A percentile compares a stretch with the other conserved stretches of the same genome.
phyloP scores from a whole-genome alignment of 371 early-diverging fungal genomes.

The Rhizopus microsporus region DNA sequence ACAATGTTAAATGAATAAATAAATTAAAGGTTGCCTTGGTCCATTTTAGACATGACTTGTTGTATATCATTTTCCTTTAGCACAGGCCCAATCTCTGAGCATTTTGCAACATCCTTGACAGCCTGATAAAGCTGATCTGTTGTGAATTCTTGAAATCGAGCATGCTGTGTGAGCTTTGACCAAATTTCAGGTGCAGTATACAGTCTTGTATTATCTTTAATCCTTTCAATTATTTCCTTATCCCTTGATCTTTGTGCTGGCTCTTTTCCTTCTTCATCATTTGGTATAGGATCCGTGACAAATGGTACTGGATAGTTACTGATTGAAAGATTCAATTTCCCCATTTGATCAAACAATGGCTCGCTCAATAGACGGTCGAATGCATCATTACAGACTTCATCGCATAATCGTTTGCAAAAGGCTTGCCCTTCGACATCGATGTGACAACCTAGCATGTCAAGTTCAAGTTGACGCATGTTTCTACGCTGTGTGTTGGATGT shows the following conservation, averaged over 20 bases:
- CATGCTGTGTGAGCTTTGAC: conserved; percentile 52
- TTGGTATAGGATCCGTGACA: conserved; percentile 12
- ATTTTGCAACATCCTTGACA: conserved; percentile 54
- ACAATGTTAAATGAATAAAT: neutral
- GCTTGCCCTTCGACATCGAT: conserved; percentile 26
- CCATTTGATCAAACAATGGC: conserved; percentile 44
- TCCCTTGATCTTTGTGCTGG: neutral
- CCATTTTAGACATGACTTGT: conserved; percentile 26
- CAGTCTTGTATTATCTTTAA: neutral
- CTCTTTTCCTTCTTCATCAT: neutral
- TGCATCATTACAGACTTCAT: conserved; percentile 31
- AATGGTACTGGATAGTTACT: conserved; percentile 12
- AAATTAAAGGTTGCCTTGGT: conserved; percentile 14
- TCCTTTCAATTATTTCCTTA: conserved; percentile 5
- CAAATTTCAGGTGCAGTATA: conserved; percentile 41
- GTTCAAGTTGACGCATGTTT: conserved; percentile 18
- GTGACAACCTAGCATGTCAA: conserved; percentile 23
- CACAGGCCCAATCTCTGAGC: conserved; percentile 55
- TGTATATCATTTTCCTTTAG: conserved; percentile 43
- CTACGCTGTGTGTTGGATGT: conserved; percentile 12
- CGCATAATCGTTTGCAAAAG: conserved; percentile 29
- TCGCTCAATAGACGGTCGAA: conserved; percentile 38
- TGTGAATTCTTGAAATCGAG: conserved; percentile 45
- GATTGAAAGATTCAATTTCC: conserved; percentile 27
- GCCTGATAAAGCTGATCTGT: conserved; percentile 43